Percentiles rank a stretch among this genome's conserved stretches.
Evolutionary conservation across 148 eudicot genomes (phyloP).

Genomic region (Arbutus unedo): DNA sequence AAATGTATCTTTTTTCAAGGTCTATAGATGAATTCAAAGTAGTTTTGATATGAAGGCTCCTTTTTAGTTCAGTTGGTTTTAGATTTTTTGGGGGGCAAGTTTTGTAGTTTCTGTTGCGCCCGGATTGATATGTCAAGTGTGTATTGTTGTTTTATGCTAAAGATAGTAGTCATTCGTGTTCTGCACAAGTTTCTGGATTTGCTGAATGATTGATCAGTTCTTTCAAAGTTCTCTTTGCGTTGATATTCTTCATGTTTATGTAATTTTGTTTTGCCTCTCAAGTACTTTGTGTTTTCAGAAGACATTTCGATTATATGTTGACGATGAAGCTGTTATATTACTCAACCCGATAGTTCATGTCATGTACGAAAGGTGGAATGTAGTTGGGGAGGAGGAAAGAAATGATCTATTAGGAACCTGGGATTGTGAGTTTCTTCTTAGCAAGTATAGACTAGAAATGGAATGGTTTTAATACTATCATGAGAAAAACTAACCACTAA

Average conservation of each 20-base stretch:
- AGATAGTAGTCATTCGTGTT: not conserved
- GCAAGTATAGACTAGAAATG: not conserved
- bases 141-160: not conserved
- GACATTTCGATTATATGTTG: not conserved
- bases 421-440: not conserved
- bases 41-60: not conserved
- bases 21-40: not conserved
- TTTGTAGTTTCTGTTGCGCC: not conserved
- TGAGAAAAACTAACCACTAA: not conserved
- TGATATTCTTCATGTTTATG: not conserved
- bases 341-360: not conserved
- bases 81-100: not conserved
- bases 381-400: not conserved
- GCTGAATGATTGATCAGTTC: not conserved
- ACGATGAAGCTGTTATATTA: not conserved
- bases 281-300: not conserved
- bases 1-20: not conserved
- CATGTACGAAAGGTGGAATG: not conserved
- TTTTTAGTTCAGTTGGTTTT: not conserved
- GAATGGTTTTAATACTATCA: not conserved
- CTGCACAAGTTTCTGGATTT: not conserved
- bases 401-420: not conserved
- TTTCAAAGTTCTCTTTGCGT: no score
- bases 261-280: not conserved
- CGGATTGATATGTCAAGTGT: not conserved